These are phyloP conservation scores for Leptographium procerum DNA, from an alignment of 2,329 filamentous ascomycete species.

Conservation along the genomic window DNA sequence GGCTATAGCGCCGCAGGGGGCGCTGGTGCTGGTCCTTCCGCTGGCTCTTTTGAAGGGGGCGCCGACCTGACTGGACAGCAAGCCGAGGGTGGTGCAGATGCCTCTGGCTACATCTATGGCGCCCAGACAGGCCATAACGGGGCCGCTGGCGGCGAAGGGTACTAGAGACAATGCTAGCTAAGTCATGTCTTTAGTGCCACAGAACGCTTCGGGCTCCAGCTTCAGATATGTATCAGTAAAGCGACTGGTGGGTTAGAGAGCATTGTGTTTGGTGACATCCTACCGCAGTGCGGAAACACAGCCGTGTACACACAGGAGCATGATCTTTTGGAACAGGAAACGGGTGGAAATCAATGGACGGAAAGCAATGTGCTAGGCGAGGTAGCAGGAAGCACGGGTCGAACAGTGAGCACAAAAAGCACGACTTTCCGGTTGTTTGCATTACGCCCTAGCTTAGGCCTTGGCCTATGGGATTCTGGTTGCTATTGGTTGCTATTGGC, in stretches of 20 bases:
- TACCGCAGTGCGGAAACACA: constrained; percentile 5
- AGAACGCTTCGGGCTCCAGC: neutral
- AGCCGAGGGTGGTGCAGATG: constrained; percentile 30
- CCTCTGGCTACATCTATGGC: constrained; percentile 38
- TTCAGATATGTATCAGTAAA: constrained; percentile 9
- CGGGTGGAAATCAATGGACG: neutral
- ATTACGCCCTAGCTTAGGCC: neutral
- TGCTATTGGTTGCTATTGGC: neutral
- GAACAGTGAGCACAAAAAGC: constrained; percentile 2
- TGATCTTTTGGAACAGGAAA: neutral
- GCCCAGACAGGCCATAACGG: constrained; percentile 49
- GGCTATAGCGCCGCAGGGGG: constrained; percentile 35
- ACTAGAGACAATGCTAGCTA: constrained; percentile 22
- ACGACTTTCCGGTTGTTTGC: neutral
- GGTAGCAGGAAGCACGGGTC: neutral
- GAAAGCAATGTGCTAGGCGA: neutral
- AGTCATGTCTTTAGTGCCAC: constrained; percentile 1
- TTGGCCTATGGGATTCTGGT: neutral
- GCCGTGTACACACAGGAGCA: constrained; percentile 2
- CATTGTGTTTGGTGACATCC: neutral
- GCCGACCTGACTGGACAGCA: constrained; percentile 32
- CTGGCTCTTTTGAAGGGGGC: constrained; percentile 27
- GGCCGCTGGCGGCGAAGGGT: constrained; percentile 38
- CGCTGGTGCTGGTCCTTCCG: constrained; percentile 19
- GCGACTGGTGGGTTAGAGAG: neutral